A percentile compares a stretch with the other conserved stretches of the same genome.
These are phyloP conservation scores for Mycosphaerella sp. DNA, from an alignment of 2,329 filamentous ascomycete species.

Conservation along the genomic window DNA sequence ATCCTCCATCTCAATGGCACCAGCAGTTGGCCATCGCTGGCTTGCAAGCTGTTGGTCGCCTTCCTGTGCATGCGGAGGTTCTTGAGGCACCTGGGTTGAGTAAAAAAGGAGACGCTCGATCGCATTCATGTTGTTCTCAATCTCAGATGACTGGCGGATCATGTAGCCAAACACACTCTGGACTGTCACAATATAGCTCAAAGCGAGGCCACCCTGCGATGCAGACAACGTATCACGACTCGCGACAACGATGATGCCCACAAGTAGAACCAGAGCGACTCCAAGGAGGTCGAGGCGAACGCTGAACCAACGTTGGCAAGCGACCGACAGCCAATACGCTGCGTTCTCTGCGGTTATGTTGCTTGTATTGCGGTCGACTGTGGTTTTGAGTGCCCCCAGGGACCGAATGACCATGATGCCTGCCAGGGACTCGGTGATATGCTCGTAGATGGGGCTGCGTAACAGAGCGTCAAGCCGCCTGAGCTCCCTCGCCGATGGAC, in stretches of 20 bases:
- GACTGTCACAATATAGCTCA: background rate
- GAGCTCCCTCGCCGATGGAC: conserved; percentile 2
- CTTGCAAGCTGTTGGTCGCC: background rate
- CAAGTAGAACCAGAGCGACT: conserved; percentile 80
- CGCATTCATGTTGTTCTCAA: conserved; percentile 13
- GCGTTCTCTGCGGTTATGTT: conserved; percentile 48
- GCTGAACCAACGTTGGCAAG: conserved; percentile 85
- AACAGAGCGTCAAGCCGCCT: conserved; percentile 4
- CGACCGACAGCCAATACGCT: conserved; percentile 90
- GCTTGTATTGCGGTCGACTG: background rate
- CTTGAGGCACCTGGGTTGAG: conserved; percentile 75
- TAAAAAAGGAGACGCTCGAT: conserved; percentile 54
- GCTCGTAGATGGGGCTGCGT: conserved; percentile 8
- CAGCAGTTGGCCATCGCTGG: conserved; percentile 67
- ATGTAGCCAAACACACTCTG: background rate
- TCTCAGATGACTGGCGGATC: conserved; percentile 1
- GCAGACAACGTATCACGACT: background rate
- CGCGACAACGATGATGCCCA: conserved; percentile 73
- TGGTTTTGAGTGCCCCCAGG: background rate
- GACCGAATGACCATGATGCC: background rate
- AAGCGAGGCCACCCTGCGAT: background rate
- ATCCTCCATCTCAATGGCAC: conserved; percentile 72
- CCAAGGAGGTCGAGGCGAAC: conserved; percentile 81
- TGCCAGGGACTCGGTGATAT: background rate
- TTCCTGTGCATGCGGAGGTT: conserved; percentile 47